These are phyloP conservation scores for Lonicera japonica DNA, from an alignment of 129 eudicot genomes.

Conservation along the genomic window DNA sequence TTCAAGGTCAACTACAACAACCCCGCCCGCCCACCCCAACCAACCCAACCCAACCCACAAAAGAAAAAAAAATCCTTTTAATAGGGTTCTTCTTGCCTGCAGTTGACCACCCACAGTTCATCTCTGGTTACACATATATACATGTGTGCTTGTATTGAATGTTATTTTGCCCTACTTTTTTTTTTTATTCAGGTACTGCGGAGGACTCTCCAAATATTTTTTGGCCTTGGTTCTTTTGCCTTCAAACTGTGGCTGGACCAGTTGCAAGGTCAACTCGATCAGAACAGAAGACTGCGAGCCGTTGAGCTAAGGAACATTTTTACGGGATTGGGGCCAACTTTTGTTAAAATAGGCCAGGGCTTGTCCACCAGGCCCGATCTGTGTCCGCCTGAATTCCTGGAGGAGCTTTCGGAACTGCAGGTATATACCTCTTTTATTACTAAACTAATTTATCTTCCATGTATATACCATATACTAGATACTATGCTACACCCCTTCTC, in stretches of 20 bases:
- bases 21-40: no score
- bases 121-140: no score
- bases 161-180: not conserved
- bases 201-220: slow-evolving; percentile 57
- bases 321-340: slow-evolving; percentile 84
- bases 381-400: slow-evolving; percentile 86
- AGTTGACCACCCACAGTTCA: no score
- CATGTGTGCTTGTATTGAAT: not conserved
- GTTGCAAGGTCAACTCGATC: slow-evolving; percentile 46
- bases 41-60: no score
- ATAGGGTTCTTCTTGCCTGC: no score
- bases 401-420: slow-evolving; percentile 90
- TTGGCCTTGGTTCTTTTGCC: slow-evolving; percentile 72
- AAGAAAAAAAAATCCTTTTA: no score
- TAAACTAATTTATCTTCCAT: not conserved
- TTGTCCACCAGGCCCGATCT: slow-evolving; percentile 91
- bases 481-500: no score
- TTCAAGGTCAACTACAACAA: slow-evolving; percentile 32
- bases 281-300: slow-evolving; percentile 64
- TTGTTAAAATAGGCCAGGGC: slow-evolving; percentile 95
- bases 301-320: slow-evolving; percentile 58
- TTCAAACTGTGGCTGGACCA: slow-evolving; percentile 68
- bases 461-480: no score
- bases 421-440: slow-evolving; percentile 20
- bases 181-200: slow-evolving; percentile 33